Evolutionary conservation across 768 basidiomycete species (phyloP), one percentile per base, ranked within the genome.

Genomic region (Candolleomyces aberdarensis): DNA sequence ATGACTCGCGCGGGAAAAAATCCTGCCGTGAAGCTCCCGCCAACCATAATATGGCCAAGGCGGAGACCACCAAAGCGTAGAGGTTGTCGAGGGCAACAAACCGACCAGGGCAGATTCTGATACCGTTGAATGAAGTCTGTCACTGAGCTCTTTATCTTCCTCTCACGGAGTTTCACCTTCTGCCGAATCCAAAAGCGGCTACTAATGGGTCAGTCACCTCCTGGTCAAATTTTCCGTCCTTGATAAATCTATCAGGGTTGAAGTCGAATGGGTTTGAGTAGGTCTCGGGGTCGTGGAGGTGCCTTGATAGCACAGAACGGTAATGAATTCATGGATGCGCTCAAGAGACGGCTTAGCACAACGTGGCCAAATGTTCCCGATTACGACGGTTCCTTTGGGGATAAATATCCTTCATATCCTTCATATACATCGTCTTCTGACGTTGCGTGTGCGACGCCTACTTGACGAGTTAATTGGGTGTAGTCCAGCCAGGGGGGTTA

Each of bases 401-500:
- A 78, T 73, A 44, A 65, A 65, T n/a, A n/a, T n/a, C n/a, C n/a
- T n/a, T n/a, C n/a, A 59, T 74, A 75, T 3, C 75, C 75, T 11
- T 76, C 67, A 61, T 82, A 80, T 7, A 74, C 61, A 59, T 80
- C 80, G 53, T 79, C 77, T 32, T 72, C 66, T 15, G 66, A 65
- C 1, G 67, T 64, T 15, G 69, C 63, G 53, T 77, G 76, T 3
- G 75, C 72, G n/a, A 73, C 62, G 9, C 70, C 74, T 75, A 29
- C 20, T 4, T n/a, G 26, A 36, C 1, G 32, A 31, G 0, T 41
- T 36, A 56, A n/a, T 14, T 26, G 9, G 39, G 13, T 41, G 40
- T 19, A 11, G 8, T n/a, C 2, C 5, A 40, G 10, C 36, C 15
- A 20, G 9, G 53, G 31, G n/a, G 15, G 48, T 62, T n/a, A 57